Base-by-base conservation (phyloP, 1,284 basidiomycete species). In the Boletus calvinii region DNA sequence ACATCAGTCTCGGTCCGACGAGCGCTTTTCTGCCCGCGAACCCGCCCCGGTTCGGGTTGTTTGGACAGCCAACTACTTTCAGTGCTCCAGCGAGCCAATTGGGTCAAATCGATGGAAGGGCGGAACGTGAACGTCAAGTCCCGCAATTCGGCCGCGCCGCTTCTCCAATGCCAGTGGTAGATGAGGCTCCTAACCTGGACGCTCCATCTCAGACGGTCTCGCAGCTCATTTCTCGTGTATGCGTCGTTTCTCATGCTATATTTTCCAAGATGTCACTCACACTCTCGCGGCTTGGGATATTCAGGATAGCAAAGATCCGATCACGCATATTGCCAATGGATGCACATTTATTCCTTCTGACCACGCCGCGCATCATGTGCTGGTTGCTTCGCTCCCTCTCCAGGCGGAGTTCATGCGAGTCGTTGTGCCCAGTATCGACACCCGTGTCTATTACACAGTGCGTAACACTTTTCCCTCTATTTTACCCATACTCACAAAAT, bases 391-490 rank as follows among this genome's bases (percentile, higher is more conserved):
- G 9, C 41, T 67, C 29, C 26, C 61, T 24, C 52, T 63, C 2
- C 50, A 55, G 10, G 62, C 52, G 0, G 43, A 52, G 17, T 63
- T 66, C 46, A 63, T 59, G 50, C 56, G 54, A 22, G 52, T 66
- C 11, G 55, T 51, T 2, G 60, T 58, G 18, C 64, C 62, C 10
- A 52, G 53, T 22, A 24, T 61, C 6, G 53, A 63, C 37, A 43
- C 46, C 8, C 48, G 55, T 1, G 58, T 65, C 13, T 66, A 54
- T 47, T 66, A 61, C 41, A 51, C 49, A 8, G 62, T 63, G n/a
- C 24, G 41, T 48, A 3, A 0, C 6, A 15, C 35, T 26, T n/a
- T 5, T 22, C 13, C 6, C 34, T n/a, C 9, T 31, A 7, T 4
- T 17, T n/a, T 2, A 1, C 4, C 1, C 6, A 15, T 22, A 31